These are phyloP conservation scores for Pisolithus marmoratus DNA, from an alignment of 768 basidiomycete genomes.

Conservation along the genomic window DNA sequence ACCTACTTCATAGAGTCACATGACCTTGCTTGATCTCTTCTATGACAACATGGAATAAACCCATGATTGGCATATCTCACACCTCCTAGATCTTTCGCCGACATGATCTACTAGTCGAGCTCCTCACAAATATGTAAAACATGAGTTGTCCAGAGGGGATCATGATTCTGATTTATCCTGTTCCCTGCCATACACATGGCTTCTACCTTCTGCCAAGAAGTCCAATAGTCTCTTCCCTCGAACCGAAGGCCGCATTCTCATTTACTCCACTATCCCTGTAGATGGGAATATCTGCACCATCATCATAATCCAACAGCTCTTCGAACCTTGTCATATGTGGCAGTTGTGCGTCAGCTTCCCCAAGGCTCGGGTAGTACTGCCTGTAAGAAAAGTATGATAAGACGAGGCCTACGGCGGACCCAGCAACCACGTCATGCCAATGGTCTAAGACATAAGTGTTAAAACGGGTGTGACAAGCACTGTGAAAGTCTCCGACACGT, in stretches of 20 bases:
- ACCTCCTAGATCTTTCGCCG: too few relatives aligned
- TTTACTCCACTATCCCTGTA: constrained; percentile 10
- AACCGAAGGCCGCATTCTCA: neutral
- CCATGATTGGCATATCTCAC: too few relatives aligned
- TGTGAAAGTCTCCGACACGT: constrained; percentile 21
- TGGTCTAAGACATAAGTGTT: constrained; percentile 52
- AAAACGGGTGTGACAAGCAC: neutral
- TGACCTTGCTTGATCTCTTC: too few relatives aligned
- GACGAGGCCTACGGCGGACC: constrained; percentile 66
- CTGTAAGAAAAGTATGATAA: constrained; percentile 74
- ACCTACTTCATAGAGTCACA: too few relatives aligned
- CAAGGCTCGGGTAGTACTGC: constrained; percentile 72
- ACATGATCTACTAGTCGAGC: too few relatives aligned
- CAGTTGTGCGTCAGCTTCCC: constrained; percentile 49
- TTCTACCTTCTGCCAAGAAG: constrained; percentile 15
- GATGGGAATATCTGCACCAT: neutral
- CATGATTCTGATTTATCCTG: too few relatives aligned
- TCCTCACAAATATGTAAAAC: too few relatives aligned
- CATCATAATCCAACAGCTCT: constrained; percentile 13
- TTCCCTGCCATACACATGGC: neutral
- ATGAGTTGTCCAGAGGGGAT: too few relatives aligned
- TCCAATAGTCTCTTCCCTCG: constrained; percentile 12
- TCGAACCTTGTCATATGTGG: constrained; percentile 68
- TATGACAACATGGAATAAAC: too few relatives aligned
- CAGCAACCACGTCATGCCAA: constrained; percentile 85